Evolutionary conservation across 345 rosid species (phyloP).

Genomic region (Salix brachista): DNA sequence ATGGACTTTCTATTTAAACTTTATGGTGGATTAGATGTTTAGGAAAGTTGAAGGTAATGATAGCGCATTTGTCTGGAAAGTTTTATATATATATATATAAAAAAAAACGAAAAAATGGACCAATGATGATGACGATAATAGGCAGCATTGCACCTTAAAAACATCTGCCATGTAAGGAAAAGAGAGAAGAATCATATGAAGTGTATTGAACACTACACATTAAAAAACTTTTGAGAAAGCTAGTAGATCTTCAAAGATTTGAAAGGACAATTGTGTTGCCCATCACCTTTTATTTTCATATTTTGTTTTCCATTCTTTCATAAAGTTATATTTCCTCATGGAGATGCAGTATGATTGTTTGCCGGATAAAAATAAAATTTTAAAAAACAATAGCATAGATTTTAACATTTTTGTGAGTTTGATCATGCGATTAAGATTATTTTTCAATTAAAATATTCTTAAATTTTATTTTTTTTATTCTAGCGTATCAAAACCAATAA

Average conservation of each 20-base stretch:
- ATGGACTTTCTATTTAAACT: not conserved
- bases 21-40: not conserved
- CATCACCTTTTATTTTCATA: not conserved
- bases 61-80: not conserved
- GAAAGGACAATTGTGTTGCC: not conserved
- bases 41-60: slow-evolving; percentile 2
- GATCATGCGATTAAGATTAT: too few species aligned
- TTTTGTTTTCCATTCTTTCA: not conserved
- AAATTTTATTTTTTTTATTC: too few species aligned
- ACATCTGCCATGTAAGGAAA: not conserved
- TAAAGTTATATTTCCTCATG: not conserved
- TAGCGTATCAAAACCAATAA: too few species aligned
- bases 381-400: too few species aligned
- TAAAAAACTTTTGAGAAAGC: not conserved
- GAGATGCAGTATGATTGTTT: too few species aligned
- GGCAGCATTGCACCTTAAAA: not conserved
- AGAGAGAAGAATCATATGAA: not conserved
- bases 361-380: too few species aligned
- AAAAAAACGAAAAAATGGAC: too few species aligned
- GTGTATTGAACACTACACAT: not conserved
- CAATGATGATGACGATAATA: not conserved
- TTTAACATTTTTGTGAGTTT: too few species aligned
- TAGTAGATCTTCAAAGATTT: not conserved
- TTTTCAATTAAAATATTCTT: too few species aligned
- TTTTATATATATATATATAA: not conserved